phyloP scores from a whole-genome alignment of 352 stramenopile species.

The Phytophthora cactorum region DNA sequence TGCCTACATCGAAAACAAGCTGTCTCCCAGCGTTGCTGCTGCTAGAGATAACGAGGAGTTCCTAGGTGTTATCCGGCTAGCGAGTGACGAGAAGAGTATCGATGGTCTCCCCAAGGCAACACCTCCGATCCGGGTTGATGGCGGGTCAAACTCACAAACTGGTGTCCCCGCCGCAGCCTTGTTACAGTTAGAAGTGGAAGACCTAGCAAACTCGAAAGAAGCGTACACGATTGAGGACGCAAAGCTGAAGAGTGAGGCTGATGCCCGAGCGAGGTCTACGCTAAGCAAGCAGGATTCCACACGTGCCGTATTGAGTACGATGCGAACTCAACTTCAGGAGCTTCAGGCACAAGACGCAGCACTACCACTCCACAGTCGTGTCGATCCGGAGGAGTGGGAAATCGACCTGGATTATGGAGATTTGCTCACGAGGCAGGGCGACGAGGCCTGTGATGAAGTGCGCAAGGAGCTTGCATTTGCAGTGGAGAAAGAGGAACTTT shows the following conservation, averaged over 20 bases:
- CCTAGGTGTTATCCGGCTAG: constrained; percentile 54
- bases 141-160: constrained; percentile 12
- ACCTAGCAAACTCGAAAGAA: constrained; percentile 71
- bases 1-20: constrained; percentile 61
- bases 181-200: constrained; percentile 56
- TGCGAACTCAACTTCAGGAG: constrained; percentile 83
- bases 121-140: constrained; percentile 17
- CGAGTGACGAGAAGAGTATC: constrained; percentile 44
- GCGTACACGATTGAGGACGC: constrained; percentile 94
- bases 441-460: constrained; percentile 87
- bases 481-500: constrained; percentile 77
- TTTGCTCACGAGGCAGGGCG: constrained; percentile 63
- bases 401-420: constrained; percentile 90
- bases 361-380: constrained; percentile 56
- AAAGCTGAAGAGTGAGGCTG: constrained; percentile 91
- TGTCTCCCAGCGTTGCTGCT: constrained; percentile 30
- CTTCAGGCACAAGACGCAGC: constrained; percentile 64
- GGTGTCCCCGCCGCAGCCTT: constrained; percentile 24
- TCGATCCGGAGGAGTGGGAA: constrained; percentile 83
- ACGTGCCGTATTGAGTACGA: constrained; percentile 78
- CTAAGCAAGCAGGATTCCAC: constrained; percentile 90
- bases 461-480: constrained; percentile 75
- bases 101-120: constrained; percentile 33
- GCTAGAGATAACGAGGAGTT: constrained; percentile 64
- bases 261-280: constrained; percentile 61